Evolutionary conservation across 2,329 filamentous ascomycete genomes (phyloP), one percentile per base, ranked within the genome.

Genomic region (Fusarium pseudocircinatum): DNA sequence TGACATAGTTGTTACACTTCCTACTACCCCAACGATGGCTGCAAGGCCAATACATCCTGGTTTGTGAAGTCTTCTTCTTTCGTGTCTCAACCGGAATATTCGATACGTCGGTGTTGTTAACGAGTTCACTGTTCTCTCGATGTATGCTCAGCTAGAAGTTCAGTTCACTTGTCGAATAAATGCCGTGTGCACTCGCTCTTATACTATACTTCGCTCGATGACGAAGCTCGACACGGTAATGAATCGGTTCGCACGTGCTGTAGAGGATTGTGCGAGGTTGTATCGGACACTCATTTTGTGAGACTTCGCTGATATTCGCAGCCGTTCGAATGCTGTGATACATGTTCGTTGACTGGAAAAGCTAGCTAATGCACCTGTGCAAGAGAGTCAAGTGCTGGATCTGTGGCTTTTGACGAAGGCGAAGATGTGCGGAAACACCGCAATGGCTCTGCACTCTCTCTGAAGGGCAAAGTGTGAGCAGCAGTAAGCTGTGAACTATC

Each of bases 1-100:
- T 57, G 26, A 76, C 75, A 73, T 73, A 75, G 32, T 60, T 64
- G 50, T 68, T 60, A 62, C 75, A 77, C 56, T 43, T 64, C 64
- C 73, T 69, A 30, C 73, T 68, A 37, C 75, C 75, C 71, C 75
- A 77, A 11, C 60, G 61, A 46, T 77, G 71, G 47, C 70, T 77
- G 52, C 75, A 77, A 37, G 75, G 75, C 75, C 75, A 77, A 30
- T 58, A 67, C 75, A 77, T 77, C n/a, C 37, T 57, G 43, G 34
- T 61, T 34, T 32, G 30, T 36, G 39, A 28, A 28, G 11, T 40
- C n/a, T 42, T 44, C 22, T 24, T 56, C 43, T 61, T 46, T 39
- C 37, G 36, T 44, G 40, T 46, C 30, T 64, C 34, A 34, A n/a
- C 34, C 26, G 36, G 16, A 34, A 63, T 43, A 52, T 34, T 40